Conservation (phyloP, 2,329 filamentous ascomycete genomes). For the Trichoderma harzianum region DNA sequence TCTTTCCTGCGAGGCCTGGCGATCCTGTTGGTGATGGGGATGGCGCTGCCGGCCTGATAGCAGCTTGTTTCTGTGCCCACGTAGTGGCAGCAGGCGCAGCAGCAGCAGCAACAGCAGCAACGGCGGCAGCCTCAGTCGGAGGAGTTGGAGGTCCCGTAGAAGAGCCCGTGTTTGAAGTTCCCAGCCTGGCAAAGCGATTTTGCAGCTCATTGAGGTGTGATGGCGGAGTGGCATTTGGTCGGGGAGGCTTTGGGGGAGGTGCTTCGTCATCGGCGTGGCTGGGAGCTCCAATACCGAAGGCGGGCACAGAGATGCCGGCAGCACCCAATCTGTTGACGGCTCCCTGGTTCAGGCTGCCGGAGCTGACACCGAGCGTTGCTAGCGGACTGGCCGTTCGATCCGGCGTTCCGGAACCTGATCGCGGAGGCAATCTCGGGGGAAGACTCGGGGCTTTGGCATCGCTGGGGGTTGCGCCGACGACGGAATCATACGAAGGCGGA, state of each 20-base stretch:
- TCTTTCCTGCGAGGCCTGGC: constrained; percentile 39
- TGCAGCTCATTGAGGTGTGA: constrained; percentile 64
- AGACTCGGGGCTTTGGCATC: constrained; percentile 53
- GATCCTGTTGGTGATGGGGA: background rate
- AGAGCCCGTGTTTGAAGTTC: constrained; percentile 32
- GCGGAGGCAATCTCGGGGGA: constrained; percentile 63
- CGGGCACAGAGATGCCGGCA: constrained; percentile 75
- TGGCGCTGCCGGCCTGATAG: constrained; percentile 55
- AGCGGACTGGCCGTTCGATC: constrained; percentile 18
- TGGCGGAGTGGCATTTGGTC: constrained; percentile 16
- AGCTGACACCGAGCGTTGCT: constrained; percentile 30
- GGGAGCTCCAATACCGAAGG: constrained; percentile 63
- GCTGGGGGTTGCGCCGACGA: constrained; percentile 27
- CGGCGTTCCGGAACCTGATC: constrained; percentile 26
- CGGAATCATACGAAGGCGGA: constrained; percentile 31
- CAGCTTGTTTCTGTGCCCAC: constrained; percentile 62
- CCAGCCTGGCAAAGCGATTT: constrained; percentile 59
- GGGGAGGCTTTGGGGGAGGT: constrained; percentile 29
- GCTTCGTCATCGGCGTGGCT: constrained; percentile 24
- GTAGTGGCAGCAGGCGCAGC: constrained; percentile 41
- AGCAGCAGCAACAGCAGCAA: constrained; percentile 25
- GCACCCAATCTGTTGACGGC: constrained; percentile 65
- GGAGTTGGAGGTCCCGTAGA: constrained; percentile 22
- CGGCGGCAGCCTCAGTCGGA: constrained; percentile 40
- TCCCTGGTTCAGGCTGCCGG: constrained; percentile 47